Evolutionary conservation across 768 basidiomycete species (phyloP).

Genomic region (Lentinula edodes): DNA sequence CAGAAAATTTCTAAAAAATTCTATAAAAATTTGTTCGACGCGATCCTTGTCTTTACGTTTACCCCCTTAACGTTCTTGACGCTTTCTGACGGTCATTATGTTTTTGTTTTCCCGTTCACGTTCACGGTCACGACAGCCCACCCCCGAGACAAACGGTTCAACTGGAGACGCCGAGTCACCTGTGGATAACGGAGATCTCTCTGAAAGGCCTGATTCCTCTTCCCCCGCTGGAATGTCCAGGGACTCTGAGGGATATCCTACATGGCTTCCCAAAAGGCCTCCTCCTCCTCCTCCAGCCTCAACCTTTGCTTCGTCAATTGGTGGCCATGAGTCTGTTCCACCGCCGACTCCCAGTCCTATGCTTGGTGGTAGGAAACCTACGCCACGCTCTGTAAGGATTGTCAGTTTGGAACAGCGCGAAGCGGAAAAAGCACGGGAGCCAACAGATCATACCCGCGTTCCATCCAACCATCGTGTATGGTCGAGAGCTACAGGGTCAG

Average conservation of each 20-base stretch:
- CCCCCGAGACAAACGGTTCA: conserved; percentile 22
- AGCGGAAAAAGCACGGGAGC: conserved; percentile 36
- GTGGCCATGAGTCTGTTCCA: conserved; percentile 17
- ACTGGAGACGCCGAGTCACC: conserved; percentile 14
- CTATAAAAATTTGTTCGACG: conserved; percentile 17
- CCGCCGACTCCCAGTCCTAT: conserved; percentile 9
- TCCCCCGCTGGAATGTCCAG: conserved; percentile 27
- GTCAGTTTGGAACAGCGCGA: conserved; percentile 59
- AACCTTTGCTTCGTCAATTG: conserved; percentile 56
- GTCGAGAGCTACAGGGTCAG: conserved; percentile 51
- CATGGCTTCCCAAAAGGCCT: conserved; percentile 79
- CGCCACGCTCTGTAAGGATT: conserved; percentile 77
- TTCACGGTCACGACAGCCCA: conserved; percentile 27
- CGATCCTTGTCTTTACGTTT: conserved; percentile 2
- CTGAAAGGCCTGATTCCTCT: conserved; percentile 24
- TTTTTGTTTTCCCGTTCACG: conserved; percentile 25
- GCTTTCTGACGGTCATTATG: conserved; percentile 16
- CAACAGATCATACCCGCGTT: conserved; percentile 46
- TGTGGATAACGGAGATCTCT: conserved; percentile 6
- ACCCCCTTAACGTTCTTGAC: conserved; percentile 12
- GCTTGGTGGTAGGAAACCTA: conserved; percentile 67
- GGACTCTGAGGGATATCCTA: conserved; percentile 71
- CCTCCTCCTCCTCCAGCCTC: conserved; percentile 72
- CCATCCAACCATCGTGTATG: conserved; percentile 42
- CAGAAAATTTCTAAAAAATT: conserved; percentile 15